Percentiles rank a stretch among this genome's conserved stretches.
phyloP scores from a whole-genome alignment of 495 filamentous ascomycete genomes.

The Neurospora pannonica region DNA sequence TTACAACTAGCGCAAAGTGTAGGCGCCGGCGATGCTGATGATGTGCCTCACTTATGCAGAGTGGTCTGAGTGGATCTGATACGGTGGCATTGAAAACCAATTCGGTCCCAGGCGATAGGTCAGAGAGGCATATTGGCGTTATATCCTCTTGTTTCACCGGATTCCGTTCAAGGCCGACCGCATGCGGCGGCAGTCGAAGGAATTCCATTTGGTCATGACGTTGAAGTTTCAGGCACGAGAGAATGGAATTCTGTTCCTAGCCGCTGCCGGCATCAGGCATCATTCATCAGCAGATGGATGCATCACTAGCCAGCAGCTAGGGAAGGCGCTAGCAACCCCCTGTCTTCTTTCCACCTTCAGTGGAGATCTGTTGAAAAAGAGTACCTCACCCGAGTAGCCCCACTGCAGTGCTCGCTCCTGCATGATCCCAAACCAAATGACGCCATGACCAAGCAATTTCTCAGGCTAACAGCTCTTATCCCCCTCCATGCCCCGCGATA shows the following conservation, averaged over 20 bases:
- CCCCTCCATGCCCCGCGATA: neutral
- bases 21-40: neutral
- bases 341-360: neutral
- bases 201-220: neutral
- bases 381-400: neutral
- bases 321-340: neutral
- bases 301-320: neutral
- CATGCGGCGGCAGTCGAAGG: neutral
- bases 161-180: neutral
- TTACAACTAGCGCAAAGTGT: neutral
- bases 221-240: neutral
- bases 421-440: neutral
- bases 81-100: neutral
- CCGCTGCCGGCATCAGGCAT: neutral
- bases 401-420: neutral
- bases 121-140: neutral
- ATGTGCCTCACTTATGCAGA: neutral
- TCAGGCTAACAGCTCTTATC: neutral
- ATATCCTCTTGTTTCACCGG: neutral
- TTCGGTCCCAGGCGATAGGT: neutral
- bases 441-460: neutral
- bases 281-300: neutral
- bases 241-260: neutral
- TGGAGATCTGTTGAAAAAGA: neutral
- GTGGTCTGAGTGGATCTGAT: neutral